Evolutionary conservation across 1,284 basidiomycete genomes (phyloP).

Genomic region (Cutaneotrichosporon cavernicola): DNA sequence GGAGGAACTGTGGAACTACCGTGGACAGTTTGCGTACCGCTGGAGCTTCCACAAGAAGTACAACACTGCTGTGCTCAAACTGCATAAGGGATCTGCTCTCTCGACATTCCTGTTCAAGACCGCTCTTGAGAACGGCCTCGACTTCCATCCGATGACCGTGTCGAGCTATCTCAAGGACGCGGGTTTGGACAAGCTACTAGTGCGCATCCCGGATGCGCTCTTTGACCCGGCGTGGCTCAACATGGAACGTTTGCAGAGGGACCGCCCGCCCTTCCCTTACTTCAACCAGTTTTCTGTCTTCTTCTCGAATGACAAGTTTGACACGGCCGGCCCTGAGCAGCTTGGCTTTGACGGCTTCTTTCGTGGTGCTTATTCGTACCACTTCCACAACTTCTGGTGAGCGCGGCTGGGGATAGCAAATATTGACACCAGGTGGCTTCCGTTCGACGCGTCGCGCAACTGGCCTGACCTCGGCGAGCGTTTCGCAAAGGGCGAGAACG

Average conservation of each 20-base stretch:
- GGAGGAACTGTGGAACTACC: conserved; percentile 86
- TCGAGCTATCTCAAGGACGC: conserved; percentile 76
- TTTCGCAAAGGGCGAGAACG: conserved; percentile 71
- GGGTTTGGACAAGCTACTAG: conserved; percentile 66
- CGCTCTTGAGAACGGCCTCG: conserved; percentile 76
- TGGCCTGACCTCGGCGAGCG: conserved; percentile 84
- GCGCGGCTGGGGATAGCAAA: not conserved
- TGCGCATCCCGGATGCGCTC: conserved; percentile 76
- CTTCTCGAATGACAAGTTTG: conserved; percentile 70
- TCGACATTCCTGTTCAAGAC: conserved; percentile 79
- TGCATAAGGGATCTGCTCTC: conserved; percentile 77
- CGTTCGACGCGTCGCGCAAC: conserved; percentile 82
- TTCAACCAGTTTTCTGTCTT: conserved; percentile 77
- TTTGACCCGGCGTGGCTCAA: conserved; percentile 86
- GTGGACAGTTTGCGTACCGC: conserved; percentile 80
- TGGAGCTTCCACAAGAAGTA: conserved; percentile 79
- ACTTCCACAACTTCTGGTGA: conserved; percentile 81
- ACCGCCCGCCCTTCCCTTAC: conserved; percentile 78
- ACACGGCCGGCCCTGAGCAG: conserved; percentile 69
- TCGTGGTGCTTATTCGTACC: conserved; percentile 79
- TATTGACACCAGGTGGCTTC: conserved; percentile 71
- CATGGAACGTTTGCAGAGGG: conserved; percentile 75
- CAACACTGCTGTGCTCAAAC: conserved; percentile 79
- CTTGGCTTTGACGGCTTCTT: conserved; percentile 83
- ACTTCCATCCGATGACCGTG: conserved; percentile 85